phyloP scores from a whole-genome alignment of 192 early-diverging fungal genomes.

The Dissophora ornata region DNA sequence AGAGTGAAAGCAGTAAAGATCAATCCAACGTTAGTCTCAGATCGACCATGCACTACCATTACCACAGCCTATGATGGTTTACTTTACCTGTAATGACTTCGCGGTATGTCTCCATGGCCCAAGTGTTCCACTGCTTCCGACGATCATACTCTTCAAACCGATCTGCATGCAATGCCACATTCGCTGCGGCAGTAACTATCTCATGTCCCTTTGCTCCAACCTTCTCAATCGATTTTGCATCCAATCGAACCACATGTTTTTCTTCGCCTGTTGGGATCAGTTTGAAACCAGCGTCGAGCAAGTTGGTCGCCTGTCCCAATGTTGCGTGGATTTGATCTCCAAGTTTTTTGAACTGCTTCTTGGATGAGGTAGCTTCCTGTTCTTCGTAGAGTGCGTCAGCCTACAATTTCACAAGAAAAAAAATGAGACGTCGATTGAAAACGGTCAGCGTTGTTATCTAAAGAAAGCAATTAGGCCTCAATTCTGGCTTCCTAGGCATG shows the following conservation, averaged over 20 bases:
- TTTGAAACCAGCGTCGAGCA: slow-evolving; percentile 30
- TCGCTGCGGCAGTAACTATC: slow-evolving; percentile 40
- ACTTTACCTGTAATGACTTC: slow-evolving; percentile 29
- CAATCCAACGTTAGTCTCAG: too few species aligned
- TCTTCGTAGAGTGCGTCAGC: slow-evolving; percentile 46
- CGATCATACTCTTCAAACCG: slow-evolving; percentile 48
- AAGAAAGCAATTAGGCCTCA: too few species aligned
- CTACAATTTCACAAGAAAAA: neutral
- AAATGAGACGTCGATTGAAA: too few species aligned
- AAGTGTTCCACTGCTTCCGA: slow-evolving; percentile 46
- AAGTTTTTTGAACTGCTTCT: slow-evolving; percentile 39
- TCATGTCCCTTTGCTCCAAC: slow-evolving; percentile 36
- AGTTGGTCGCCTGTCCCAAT: slow-evolving; percentile 28
- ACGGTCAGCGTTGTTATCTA: too few species aligned
- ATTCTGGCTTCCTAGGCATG: too few species aligned
- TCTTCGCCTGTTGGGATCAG: slow-evolving; percentile 40
- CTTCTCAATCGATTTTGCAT: slow-evolving; percentile 48
- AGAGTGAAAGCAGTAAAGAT: too few species aligned
- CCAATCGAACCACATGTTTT: slow-evolving; percentile 39
- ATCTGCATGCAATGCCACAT: slow-evolving; percentile 47
- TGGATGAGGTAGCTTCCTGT: slow-evolving; percentile 41
- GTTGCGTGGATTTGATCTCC: slow-evolving; percentile 41
- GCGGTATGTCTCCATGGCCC: slow-evolving; percentile 42
- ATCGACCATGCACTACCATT: too few species aligned
- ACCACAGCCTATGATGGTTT: too few species aligned